Evolutionary conservation across 306 rosid genomes (phyloP).

Genomic region (Cucumis cinereus): DNA sequence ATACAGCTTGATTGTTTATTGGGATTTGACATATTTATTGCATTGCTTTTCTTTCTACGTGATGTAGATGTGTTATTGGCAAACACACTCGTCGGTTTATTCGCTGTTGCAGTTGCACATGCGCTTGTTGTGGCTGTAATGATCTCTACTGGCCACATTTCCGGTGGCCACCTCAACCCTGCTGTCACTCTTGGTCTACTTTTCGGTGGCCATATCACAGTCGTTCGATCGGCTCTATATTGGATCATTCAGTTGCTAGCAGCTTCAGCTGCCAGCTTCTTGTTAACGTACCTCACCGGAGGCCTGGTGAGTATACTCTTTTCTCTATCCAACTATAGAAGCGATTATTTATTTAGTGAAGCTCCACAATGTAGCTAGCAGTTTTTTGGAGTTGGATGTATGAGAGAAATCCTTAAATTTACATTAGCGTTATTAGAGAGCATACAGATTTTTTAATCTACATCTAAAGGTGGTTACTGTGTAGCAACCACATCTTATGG

Average conservation of each 20-base stretch:
- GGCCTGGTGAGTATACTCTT: constrained; percentile 36
- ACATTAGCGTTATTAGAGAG: too few species aligned
- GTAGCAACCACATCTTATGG: too few species aligned
- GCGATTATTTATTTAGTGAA: too few species aligned
- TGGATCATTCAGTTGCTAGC: constrained; percentile 77
- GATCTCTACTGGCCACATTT: constrained; percentile 82
- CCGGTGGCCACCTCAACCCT: constrained; percentile 89
- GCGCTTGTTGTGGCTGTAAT: constrained; percentile 75
- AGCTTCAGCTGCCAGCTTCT: constrained; percentile 42
- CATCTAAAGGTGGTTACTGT: too few species aligned
- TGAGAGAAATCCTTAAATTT: too few species aligned
- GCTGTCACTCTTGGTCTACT: constrained; percentile 78
- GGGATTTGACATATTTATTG: too few species aligned
- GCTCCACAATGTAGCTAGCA: too few species aligned
- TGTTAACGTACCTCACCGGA: constrained; percentile 53
- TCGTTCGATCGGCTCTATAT: constrained; percentile 56
- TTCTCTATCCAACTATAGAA: neutral
- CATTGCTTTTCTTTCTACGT: neutral
- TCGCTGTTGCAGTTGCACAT: constrained; percentile 62
- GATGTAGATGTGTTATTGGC: constrained; percentile 43
- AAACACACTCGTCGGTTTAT: constrained; percentile 40
- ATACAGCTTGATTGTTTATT: neutral
- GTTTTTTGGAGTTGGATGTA: too few species aligned
- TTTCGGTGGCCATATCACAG: constrained; percentile 62
- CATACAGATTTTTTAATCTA: too few species aligned